Percentiles rank a stretch among this genome's conserved stretches.
phyloP scores from a whole-genome alignment of 1,139 yeast genomes.

The Candida sanyaensis region DNA sequence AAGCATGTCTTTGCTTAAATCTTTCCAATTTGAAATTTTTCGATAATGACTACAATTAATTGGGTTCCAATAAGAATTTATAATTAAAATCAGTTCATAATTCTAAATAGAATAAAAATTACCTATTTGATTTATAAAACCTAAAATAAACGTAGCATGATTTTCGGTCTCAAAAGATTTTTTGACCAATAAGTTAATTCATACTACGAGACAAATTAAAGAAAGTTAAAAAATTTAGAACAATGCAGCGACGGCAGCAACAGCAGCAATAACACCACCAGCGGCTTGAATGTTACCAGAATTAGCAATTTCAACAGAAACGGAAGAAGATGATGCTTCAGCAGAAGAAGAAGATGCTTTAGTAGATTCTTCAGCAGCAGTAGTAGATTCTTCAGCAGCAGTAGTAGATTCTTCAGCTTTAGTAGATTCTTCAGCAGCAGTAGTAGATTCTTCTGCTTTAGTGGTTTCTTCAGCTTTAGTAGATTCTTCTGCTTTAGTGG shows the following conservation, averaged over 20 bases:
- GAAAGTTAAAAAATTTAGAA: conserved; percentile 3
- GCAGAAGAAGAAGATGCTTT: conserved; percentile 7
- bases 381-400: conserved; percentile 10
- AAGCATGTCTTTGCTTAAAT: no score
- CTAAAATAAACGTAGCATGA: no score
- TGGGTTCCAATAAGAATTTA: no score
- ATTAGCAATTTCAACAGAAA: conserved; percentile 5
- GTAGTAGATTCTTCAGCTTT: conserved; percentile 4
- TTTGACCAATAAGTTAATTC: no score
- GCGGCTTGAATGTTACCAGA: conserved; percentile 12
- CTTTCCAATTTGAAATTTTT: no score
- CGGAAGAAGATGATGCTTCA: conserved; percentile 6
- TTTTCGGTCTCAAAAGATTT: no score
- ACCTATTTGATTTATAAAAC: no score
- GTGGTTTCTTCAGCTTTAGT: conserved; percentile 9
- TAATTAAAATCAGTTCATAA: no score
- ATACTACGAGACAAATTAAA: no score
- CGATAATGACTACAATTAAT: no score
- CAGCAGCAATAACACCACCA: conserved; percentile 15
- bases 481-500: conserved; percentile 3
- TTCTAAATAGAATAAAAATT: no score
- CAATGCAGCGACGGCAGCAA: conserved; percentile 13
- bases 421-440: conserved; percentile 7
- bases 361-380: conserved; percentile 7
- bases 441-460: conserved; percentile 6